Evolutionary conservation across 2,329 filamentous ascomycete species (phyloP).

Genomic region (Fonsecaea erecta): DNA sequence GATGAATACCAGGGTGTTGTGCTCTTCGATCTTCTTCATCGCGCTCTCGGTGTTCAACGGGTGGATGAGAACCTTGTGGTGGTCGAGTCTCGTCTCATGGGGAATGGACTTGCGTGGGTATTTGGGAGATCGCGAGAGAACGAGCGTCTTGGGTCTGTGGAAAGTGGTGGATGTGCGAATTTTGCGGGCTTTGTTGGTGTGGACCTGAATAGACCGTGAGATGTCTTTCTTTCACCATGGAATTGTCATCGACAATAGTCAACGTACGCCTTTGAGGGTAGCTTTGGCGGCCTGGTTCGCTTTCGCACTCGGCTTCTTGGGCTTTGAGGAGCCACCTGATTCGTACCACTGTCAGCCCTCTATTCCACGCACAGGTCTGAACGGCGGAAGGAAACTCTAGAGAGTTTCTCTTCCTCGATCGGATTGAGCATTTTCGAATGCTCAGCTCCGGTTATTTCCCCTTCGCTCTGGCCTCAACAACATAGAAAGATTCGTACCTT

Average conservation of each 20-base stretch:
- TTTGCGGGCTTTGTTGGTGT: constrained; percentile 89
- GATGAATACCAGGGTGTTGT: constrained; percentile 99
- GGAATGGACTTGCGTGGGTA: constrained; percentile 96
- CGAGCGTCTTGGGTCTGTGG: constrained; percentile 96
- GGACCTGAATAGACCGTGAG: constrained; percentile 55
- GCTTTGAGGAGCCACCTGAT: constrained; percentile 32
- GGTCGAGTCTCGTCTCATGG: constrained; percentile 87
- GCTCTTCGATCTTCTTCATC: constrained; percentile 99
- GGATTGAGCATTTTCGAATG: neutral
- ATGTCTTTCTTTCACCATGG: neutral
- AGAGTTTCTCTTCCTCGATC: neutral
- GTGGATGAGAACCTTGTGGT: constrained; percentile 97
- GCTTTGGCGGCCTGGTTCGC: constrained; percentile 94
- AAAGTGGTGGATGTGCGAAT: constrained; percentile 91
- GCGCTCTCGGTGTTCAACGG: constrained; percentile 99
- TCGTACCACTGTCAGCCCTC: neutral
- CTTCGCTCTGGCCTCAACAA: neutral
- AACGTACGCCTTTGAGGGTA: constrained; percentile 88
- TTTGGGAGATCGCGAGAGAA: constrained; percentile 87
- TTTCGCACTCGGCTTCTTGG: constrained; percentile 69
- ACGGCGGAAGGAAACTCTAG: neutral
- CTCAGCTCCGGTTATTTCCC: neutral
- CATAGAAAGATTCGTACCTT: constrained; percentile 32
- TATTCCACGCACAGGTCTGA: neutral
- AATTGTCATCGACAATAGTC: constrained; percentile 34